phyloP scores from a whole-genome alignment of 805 yeast species.

The Lipomyces kockii region DNA sequence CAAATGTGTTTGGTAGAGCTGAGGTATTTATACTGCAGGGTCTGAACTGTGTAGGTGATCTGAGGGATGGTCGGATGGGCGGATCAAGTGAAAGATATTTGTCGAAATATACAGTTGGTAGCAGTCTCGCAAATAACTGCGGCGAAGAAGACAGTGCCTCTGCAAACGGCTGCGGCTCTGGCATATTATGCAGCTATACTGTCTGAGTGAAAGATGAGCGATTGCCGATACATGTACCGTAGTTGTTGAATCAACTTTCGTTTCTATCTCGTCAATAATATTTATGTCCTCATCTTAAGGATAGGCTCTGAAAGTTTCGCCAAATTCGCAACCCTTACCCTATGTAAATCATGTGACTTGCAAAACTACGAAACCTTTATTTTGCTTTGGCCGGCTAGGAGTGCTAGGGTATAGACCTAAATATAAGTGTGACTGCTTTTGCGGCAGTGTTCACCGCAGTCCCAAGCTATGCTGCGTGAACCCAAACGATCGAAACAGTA shows the following conservation, averaged over 20 bases:
- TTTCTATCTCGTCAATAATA: too few relatives aligned
- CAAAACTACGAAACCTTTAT: neutral
- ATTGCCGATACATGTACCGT: too few relatives aligned
- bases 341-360: too few relatives aligned
- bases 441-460: too few relatives aligned
- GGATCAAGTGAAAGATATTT: constrained; percentile 26
- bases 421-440: constrained; percentile 8
- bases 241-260: neutral
- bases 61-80: constrained; percentile 32
- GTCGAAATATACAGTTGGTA: constrained; percentile 28
- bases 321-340: neutral
- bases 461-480: neutral
- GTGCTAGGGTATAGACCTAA: constrained; percentile 13
- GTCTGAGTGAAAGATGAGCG: too few relatives aligned
- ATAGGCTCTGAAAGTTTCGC: neutral
- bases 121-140: constrained; percentile 26
- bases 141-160: constrained; percentile 31
- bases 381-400: neutral
- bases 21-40: constrained; percentile 18
- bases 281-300: too few relatives aligned
- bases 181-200: neutral
- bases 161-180: constrained; percentile 21
- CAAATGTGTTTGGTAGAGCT: constrained; percentile 29
- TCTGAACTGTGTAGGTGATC: constrained; percentile 30
- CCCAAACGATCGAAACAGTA: neutral